phyloP scores from a whole-genome alignment of 2,329 filamentous ascomycete species.

The Fusarium udum region DNA sequence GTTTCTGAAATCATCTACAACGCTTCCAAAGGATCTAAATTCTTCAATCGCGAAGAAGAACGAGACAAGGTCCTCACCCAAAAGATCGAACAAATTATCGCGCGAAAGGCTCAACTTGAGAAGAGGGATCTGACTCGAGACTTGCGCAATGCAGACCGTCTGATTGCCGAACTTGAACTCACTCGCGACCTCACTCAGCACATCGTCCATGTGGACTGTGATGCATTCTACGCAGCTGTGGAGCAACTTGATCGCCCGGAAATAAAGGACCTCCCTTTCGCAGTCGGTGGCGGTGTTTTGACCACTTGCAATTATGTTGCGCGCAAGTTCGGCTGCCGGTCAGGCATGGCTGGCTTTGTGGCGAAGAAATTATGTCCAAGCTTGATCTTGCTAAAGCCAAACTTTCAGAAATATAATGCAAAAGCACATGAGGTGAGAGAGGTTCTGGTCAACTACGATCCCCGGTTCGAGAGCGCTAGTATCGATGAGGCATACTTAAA shows the following conservation, averaged over 20 bases:
- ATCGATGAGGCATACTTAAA: constrained; percentile 98
- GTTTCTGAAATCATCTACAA: constrained; percentile 98
- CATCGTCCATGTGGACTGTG: constrained; percentile 93
- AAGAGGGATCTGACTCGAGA: constrained; percentile 78
- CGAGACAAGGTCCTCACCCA: constrained; percentile 84
- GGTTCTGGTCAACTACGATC: constrained; percentile 87
- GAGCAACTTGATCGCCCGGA: constrained; percentile 87
- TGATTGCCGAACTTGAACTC: constrained; percentile 81
- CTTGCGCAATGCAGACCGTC: constrained; percentile 79
- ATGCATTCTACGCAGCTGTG: constrained; percentile 96
- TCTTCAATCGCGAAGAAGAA: constrained; percentile 88
- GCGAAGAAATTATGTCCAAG: constrained; percentile 93
- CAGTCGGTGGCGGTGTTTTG: constrained; percentile 77
- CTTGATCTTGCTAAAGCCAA: constrained; percentile 81
- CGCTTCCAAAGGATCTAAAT: constrained; percentile 95
- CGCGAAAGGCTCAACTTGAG: constrained; percentile 79
- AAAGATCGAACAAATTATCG: constrained; percentile 84
- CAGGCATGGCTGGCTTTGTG: constrained; percentile 96
- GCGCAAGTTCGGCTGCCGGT: constrained; percentile 87
- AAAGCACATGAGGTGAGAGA: constrained; percentile 90
- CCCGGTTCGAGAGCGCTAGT: constrained; percentile 89
- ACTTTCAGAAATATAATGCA: constrained; percentile 89
- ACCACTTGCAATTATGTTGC: constrained; percentile 87
- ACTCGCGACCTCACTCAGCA: constrained; percentile 83
- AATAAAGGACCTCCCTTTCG: constrained; percentile 86